Base-by-base conservation (phyloP, 2,329 filamentous ascomycete species). In the Exophiala mesophila region DNA sequence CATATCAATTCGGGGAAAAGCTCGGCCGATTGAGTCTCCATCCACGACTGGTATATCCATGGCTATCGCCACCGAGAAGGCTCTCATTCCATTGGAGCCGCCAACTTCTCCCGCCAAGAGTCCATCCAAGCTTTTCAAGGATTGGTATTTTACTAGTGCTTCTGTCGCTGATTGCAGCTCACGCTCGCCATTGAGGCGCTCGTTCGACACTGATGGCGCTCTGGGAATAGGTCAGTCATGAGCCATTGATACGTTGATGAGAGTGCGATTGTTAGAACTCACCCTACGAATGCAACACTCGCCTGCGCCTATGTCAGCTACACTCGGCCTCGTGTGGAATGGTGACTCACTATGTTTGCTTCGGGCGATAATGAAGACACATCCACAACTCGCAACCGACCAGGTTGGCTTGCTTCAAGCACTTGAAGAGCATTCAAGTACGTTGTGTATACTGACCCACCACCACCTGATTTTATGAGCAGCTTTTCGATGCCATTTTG, bases 31-130 rank as follows among this genome's bases (percentile, higher is more conserved):
- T 53, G 59, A 67, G 44, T 71, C 68, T 2, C 59, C 66, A 43
- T 71, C 68, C 12, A 71, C 57, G 4, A 66, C 61, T 9, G 67
- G 63, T 17, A 58, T 53, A 59, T 31, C 53, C 41, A 30, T 47
- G 50, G n/a, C 37, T 43, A 0, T 73, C 72, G 4, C 76, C 76
- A 2, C 80, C 59, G 3, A 78, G 67, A 60, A 81, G 64, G 73
- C 71, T 49, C 78, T 72, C 7, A 82, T 63, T 0, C 80, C 79
- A 48, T 84, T 83, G 4, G 72, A 72, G 5, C 80, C 80, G 12
- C 80, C 80, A 39, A 37, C 28, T 15, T 37, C 35, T 15, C 5
- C 18, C 5, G 15, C 21, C 4, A 37, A 12, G 10, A 37, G 8
- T 17, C 18, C 35, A 7, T 9, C 35, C 19, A 23, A 37, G 4